Conservation (phyloP, 768 basidiomycete genomes). For the Leucocoprinus leucothites region DNA sequence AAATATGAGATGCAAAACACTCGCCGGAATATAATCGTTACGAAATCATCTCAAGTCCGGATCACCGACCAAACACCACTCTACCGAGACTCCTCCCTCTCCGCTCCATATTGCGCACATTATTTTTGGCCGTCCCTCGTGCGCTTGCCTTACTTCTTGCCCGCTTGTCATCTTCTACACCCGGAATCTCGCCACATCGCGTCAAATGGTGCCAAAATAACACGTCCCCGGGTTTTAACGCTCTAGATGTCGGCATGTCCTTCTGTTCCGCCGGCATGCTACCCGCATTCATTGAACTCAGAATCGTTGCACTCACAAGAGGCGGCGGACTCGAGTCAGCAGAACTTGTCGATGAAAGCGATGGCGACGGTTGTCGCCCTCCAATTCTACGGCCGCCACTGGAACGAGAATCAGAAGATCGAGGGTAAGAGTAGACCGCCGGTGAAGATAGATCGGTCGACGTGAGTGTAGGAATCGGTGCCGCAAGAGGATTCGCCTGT, state of each 20-base stretch:
- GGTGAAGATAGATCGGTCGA: conserved; percentile 23
- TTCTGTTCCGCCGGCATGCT: conserved; percentile 28
- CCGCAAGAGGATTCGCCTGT: conserved; percentile 27
- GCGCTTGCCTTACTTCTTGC: conserved; percentile 33
- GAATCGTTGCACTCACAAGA: conserved; percentile 21
- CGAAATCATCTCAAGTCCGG: conserved; percentile 4
- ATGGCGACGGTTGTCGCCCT: conserved; percentile 9
- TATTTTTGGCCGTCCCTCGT: neutral
- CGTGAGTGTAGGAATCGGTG: conserved; percentile 20
- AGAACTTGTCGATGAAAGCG: conserved; percentile 15
- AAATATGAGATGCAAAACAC: neutral
- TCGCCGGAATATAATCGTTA: neutral
- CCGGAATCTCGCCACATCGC: conserved; percentile 70
- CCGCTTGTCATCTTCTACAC: conserved; percentile 58
- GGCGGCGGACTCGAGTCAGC: conserved; percentile 23
- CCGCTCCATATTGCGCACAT: neutral
- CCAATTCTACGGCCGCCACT: conserved; percentile 5
- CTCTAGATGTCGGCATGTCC: conserved; percentile 34
- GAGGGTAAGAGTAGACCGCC: conserved; percentile 5
- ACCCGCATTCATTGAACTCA: conserved; percentile 17
- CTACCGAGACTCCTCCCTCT: conserved; percentile 7
- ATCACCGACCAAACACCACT: conserved; percentile 12
- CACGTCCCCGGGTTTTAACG: conserved; percentile 55
- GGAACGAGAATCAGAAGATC: conserved; percentile 16
- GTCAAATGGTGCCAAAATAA: conserved; percentile 77